These are phyloP conservation scores for Macrocybe sp. DNA, from an alignment of 1,284 basidiomycete genomes.

Conservation along the genomic window DNA sequence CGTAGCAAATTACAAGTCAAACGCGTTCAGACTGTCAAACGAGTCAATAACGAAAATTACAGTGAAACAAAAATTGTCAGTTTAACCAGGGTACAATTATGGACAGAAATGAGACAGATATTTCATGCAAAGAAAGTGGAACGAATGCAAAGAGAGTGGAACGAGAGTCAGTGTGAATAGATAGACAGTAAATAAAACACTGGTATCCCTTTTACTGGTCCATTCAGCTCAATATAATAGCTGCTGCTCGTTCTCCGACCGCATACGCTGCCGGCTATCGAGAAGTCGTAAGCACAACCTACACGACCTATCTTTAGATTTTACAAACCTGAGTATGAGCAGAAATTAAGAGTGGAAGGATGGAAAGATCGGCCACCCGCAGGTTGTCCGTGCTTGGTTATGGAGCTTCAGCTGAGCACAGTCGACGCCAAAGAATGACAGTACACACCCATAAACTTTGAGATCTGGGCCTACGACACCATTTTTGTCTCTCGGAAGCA, in stretches of 20 bases:
- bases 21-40: too few relatives aligned
- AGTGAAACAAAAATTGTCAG: too few relatives aligned
- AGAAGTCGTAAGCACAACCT: background rate
- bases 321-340: constrained; percentile 20
- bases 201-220: too few relatives aligned
- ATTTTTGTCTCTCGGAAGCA: constrained; percentile 44
- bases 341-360: constrained; percentile 20
- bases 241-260: constrained; percentile 17
- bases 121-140: too few relatives aligned
- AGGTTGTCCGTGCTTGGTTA: constrained; percentile 17
- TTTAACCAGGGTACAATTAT: too few relatives aligned
- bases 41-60: too few relatives aligned
- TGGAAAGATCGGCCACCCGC: constrained; percentile 21
- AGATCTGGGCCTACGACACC: constrained; percentile 52
- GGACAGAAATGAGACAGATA: too few relatives aligned
- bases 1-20: too few relatives aligned
- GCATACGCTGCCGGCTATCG: constrained; percentile 17
- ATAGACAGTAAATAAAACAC: too few relatives aligned
- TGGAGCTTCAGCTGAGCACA: background rate
- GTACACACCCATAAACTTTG: constrained; percentile 22
- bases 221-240: constrained; percentile 8
- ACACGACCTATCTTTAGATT: background rate
- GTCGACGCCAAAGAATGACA: background rate
- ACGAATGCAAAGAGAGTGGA: too few relatives aligned
- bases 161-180: too few relatives aligned